These are phyloP conservation scores for Russula griseocarnosa DNA, from an alignment of 768 basidiomycete species.

Conservation along the genomic window DNA sequence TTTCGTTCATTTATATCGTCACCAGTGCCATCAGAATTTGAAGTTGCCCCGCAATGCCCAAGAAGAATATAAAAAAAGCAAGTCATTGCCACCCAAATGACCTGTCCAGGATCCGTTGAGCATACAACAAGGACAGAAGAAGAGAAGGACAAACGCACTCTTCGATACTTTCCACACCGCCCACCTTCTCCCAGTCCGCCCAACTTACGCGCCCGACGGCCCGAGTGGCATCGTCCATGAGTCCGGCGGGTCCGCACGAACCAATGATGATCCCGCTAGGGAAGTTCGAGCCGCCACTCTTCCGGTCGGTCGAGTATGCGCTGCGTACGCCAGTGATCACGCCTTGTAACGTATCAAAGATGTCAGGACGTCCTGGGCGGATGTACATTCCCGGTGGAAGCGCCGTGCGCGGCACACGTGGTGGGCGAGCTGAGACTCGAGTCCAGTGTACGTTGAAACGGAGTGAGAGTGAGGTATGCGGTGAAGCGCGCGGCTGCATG, in stretches of 20 bases:
- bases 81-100: slow-evolving; percentile 10
- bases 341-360: slow-evolving; percentile 27
- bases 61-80: background rate
- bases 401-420: slow-evolving; percentile 24
- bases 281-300: slow-evolving; percentile 1
- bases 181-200: slow-evolving; percentile 30
- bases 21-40: background rate
- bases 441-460: slow-evolving; percentile 46
- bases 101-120: slow-evolving; percentile 5
- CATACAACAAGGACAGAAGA: background rate
- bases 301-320: slow-evolving; percentile 26
- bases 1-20: background rate
- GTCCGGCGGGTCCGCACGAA: slow-evolving; percentile 41
- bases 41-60: background rate
- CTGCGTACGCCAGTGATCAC: slow-evolving; percentile 30
- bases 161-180: slow-evolving; percentile 28
- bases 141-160: slow-evolving; percentile 18
- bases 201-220: slow-evolving; percentile 37
- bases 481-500: slow-evolving; percentile 34
- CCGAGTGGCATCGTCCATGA: slow-evolving; percentile 39
- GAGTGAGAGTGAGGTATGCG: slow-evolving; percentile 34
- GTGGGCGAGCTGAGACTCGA: slow-evolving; percentile 34
- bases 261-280: slow-evolving; percentile 40
- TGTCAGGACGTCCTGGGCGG: slow-evolving; percentile 33
- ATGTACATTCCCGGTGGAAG: slow-evolving; percentile 35